These are phyloP conservation scores for Cladosporium sp. DNA, from an alignment of 2,329 filamentous ascomycete genomes.

Conservation along the genomic window DNA sequence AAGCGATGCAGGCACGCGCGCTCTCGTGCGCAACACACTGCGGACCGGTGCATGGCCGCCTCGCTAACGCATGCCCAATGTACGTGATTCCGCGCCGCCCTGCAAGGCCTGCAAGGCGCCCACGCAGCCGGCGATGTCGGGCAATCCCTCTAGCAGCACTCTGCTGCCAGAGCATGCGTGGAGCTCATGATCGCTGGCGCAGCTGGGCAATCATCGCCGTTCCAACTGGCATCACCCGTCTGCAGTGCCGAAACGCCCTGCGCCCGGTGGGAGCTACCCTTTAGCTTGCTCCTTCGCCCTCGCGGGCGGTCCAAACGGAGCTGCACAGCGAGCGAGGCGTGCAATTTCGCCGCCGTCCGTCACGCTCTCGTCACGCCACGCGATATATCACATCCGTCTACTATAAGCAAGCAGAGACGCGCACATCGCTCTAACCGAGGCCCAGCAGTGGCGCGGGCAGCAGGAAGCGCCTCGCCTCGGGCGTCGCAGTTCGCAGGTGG, in stretches of 20 bases:
- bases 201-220: neutral
- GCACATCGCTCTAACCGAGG: no score
- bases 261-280: neutral
- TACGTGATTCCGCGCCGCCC: neutral
- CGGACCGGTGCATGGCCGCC: neutral
- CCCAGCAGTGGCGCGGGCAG: no score
- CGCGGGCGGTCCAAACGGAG: neutral
- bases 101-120: neutral
- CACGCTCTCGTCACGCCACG: neutral
- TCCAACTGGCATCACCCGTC: neutral
- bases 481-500: no score
- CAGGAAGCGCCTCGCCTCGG: no score
- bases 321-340: neutral
- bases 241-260: neutral
- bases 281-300: neutral
- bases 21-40: neutral
- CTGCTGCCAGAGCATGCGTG: neutral
- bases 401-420: neutral
- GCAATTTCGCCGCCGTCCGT: neutral
- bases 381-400: neutral
- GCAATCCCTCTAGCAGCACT: neutral
- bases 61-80: neutral
- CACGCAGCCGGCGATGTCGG: neutral
- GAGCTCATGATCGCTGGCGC: neutral
- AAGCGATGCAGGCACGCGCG: conserved; percentile 6